Percentiles rank a stretch among this genome's conserved stretches.
phyloP scores from a whole-genome alignment of 345 rosid species.

The Citrus trifoliata region DNA sequence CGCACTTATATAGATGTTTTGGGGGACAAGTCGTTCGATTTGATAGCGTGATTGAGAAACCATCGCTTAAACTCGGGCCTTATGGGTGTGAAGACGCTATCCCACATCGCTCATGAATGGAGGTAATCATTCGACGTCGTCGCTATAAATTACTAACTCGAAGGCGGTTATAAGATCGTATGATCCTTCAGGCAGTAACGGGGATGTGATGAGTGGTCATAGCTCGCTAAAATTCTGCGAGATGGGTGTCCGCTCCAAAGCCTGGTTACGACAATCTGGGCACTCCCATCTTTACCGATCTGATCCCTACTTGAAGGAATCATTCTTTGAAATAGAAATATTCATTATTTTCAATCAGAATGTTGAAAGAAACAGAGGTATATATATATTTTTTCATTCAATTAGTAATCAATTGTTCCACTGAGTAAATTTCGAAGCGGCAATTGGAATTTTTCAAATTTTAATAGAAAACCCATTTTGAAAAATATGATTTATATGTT shows the following conservation, averaged over 20 bases:
- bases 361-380: no score
- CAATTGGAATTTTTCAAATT: no score
- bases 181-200: conserved; percentile 68
- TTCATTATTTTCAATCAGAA: no score
- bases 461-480: no score
- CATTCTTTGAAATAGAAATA: background rate
- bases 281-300: background rate
- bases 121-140: background rate
- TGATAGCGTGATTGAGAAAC: no score
- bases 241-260: conserved; percentile 42
- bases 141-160: background rate
- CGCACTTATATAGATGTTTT: background rate
- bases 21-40: background rate
- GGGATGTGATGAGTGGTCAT: conserved; percentile 62
- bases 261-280: conserved; percentile 59
- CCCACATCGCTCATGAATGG: conserved; percentile 31
- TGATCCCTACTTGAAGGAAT: background rate
- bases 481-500: no score
- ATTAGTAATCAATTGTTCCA: no score
- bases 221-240: conserved; percentile 28
- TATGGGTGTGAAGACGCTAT: background rate
- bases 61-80: background rate
- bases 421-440: no score
- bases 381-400: no score
- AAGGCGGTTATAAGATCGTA: accelerated